Evolutionary conservation across 768 basidiomycete genomes (phyloP).

Genomic region (Crepidotus variabilis): DNA sequence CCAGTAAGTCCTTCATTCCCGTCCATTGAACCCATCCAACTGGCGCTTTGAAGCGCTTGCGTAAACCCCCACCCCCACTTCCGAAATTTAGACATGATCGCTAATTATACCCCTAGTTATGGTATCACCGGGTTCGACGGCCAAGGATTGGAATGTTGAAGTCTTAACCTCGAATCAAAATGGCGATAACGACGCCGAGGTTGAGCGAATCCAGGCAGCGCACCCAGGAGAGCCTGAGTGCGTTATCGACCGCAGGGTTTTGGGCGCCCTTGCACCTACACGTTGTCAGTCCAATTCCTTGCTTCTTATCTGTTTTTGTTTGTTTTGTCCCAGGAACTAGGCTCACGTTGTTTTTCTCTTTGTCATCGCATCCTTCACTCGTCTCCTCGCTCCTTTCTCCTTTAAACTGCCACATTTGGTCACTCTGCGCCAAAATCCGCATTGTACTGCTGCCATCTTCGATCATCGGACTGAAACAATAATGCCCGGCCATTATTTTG

Average conservation of each 20-base stretch:
- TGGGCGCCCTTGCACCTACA: constrained; percentile 76
- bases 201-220: constrained; percentile 56
- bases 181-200: constrained; percentile 62
- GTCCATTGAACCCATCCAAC: neutral
- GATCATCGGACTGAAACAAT: too few relatives aligned
- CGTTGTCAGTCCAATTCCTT: constrained; percentile 48
- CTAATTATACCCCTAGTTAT: constrained; percentile 34
- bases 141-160: constrained; percentile 56
- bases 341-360: neutral
- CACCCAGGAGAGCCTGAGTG: constrained; percentile 73
- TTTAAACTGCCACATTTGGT: neutral
- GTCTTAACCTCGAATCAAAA: constrained; percentile 67
- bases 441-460: too few relatives aligned
- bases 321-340: constrained; percentile 8
- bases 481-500: too few relatives aligned
- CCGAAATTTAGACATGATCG: neutral
- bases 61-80: neutral
- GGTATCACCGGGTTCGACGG: constrained; percentile 40
- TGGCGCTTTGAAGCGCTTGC: neutral
- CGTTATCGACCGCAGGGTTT: constrained; percentile 60
- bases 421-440: too few relatives aligned
- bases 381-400: neutral
- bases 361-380: neutral
- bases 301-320: constrained; percentile 8
- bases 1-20: constrained; percentile 42